Base-by-base conservation (phyloP, 345 rosid genomes). In the Barbarea vulgaris region DNA sequence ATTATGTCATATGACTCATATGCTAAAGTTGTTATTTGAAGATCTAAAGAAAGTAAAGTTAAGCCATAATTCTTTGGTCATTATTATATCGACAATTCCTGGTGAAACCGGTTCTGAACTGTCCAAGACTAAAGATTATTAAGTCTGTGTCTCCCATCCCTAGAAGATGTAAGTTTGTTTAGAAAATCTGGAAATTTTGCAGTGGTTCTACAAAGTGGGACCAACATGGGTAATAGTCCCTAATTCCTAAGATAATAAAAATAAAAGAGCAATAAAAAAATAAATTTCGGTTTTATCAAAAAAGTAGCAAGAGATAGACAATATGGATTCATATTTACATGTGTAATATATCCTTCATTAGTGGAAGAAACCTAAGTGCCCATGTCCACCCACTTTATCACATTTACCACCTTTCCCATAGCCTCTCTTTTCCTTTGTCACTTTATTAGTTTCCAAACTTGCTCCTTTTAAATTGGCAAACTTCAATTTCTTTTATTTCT, bases 271-370 rank as follows among this genome's bases (percentile, higher is more conserved):
- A 5, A 21, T 14, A 19, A 9, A 30, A 30, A 30, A 9, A 10
- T 0, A 27, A 21, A 10, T 3, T 37, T n/a, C 56, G 34, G 28
- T 24, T 59, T 57, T 57, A 28, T 33, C 9, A 34, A 52, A 52
- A 63, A 67, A 50, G 42, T 48, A 39, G 67, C 6, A 56, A 73
- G 69, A 59, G 63, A 62, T 61, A 69, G 50, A 48, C 82, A 79
- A 55, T 51, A 80, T 75, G 64, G 72, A 81, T 82, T 54, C 63
- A 78, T 60, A 68, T 80, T 93, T 93, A 84, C 93, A 86, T 84
- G 89, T 74, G 73, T 83, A 47, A 76, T n/a, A n/a, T n/a, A n/a
- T 78, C 93, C 84, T 85, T 70, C 87, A 81, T 93, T 39, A 91
- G 87, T 87, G 89, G 89, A 82, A 86, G 57, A 81, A 81, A 75